Conservation (phyloP, 768 basidiomycete species). For the Sarcomyxa edulis region DNA sequence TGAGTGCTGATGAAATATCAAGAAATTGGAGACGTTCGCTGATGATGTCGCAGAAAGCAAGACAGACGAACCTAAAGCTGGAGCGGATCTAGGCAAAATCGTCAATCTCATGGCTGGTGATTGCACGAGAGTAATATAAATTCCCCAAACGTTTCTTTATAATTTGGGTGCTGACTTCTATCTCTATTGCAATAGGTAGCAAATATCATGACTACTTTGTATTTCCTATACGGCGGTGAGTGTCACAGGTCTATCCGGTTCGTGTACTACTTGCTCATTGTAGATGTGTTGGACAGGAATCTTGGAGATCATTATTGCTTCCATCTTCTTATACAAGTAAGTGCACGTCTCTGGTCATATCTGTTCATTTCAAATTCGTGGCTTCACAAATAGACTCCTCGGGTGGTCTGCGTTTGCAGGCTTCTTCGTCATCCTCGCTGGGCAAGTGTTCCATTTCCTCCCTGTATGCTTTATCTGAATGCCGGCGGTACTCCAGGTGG, state of each 20-base stretch:
- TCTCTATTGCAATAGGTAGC: too few relatives aligned
- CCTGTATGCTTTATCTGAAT: conserved; percentile 66
- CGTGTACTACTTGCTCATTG: conserved; percentile 7
- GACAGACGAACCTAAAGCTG: conserved; percentile 59
- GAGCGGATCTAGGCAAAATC: conserved; percentile 86
- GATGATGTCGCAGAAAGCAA: too few relatives aligned
- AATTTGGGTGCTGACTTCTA: too few relatives aligned
- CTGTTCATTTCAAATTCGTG: too few relatives aligned
- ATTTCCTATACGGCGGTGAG: conserved; percentile 65
- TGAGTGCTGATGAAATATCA: too few relatives aligned
- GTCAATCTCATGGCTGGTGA: conserved; percentile 87
- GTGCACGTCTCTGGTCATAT: too few relatives aligned
- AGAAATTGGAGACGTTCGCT: too few relatives aligned
- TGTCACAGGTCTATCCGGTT: conserved; percentile 1
- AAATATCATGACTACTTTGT: too few relatives aligned
- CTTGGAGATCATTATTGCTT: conserved; percentile 72
- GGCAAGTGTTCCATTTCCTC: too few relatives aligned
- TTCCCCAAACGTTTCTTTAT: too few relatives aligned
- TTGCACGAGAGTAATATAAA: conserved; percentile 58
- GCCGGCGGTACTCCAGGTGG: conserved; percentile 67
- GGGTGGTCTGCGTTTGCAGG: conserved; percentile 73
- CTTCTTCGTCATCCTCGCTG: conserved; percentile 56
- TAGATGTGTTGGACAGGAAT: conserved; percentile 46
- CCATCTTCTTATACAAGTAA: conserved; percentile 75
- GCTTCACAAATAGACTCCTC: conserved; percentile 46